phyloP scores from a whole-genome alignment of 2,329 filamentous ascomycete species.

The Seiridium unicorne region DNA sequence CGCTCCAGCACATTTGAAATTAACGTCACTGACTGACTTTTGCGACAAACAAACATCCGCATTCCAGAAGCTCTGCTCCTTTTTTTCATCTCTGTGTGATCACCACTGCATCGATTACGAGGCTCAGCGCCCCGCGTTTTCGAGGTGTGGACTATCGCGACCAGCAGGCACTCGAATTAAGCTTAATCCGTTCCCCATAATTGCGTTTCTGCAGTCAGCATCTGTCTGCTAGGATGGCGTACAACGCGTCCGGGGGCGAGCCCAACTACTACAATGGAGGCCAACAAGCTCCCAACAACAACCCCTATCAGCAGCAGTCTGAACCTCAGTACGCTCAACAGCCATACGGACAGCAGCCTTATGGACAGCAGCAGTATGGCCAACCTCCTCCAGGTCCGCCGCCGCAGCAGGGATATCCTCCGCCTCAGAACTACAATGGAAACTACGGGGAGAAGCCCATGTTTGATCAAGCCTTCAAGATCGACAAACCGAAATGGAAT shows the following conservation, averaged over 20 bases:
- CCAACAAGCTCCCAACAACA: not conserved
- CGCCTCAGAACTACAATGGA: not conserved
- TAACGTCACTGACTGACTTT: not conserved
- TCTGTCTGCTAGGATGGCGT: conserved; percentile 1
- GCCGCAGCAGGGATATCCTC: conserved; percentile 21
- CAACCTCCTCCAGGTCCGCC: conserved; percentile 14
- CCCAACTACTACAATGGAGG: conserved; percentile 3
- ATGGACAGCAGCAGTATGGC: conserved; percentile 8
- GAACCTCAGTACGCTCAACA: conserved; percentile 13
- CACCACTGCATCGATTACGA: no score
- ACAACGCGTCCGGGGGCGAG: conserved; percentile 6
- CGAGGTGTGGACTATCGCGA: not conserved
- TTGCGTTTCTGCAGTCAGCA: not conserved
- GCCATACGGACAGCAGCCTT: conserved; percentile 2
- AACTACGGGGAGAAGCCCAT: conserved; percentile 42
- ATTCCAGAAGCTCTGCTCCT: not conserved
- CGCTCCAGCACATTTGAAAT: no score
- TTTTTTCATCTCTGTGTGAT: not conserved
- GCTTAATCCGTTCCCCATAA: not conserved
- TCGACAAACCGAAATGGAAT: conserved; percentile 83
- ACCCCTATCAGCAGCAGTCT: conserved; percentile 6
- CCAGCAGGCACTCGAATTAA: not conserved
- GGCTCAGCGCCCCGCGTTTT: no score
- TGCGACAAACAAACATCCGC: not conserved
- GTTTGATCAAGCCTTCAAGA: conserved; percentile 80